These are phyloP conservation scores for Dactylellina haptotyla DNA, from an alignment of 2,329 filamentous ascomycete genomes.

Conservation along the genomic window DNA sequence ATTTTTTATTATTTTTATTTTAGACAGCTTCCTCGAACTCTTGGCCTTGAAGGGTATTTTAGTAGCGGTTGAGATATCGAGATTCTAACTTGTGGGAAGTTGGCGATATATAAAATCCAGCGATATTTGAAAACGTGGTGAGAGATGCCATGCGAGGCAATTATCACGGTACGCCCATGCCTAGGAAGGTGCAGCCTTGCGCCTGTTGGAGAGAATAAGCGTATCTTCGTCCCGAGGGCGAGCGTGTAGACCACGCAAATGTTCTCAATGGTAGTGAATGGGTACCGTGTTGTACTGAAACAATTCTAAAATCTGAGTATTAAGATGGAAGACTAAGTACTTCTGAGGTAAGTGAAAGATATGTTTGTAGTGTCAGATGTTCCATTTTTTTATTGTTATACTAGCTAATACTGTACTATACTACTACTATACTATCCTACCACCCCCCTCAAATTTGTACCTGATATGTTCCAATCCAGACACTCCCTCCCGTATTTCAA, in stretches of 20 bases:
- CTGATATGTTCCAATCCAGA: conserved; percentile 3
- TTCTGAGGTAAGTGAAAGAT: neutral
- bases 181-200: neutral
- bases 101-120: neutral
- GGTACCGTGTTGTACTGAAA: no score
- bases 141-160: no score
- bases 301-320: no score
- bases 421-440: conserved; percentile 26
- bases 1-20: conserved; percentile 2
- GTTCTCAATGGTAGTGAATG: no score
- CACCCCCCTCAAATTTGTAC: neutral
- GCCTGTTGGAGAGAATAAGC: neutral
- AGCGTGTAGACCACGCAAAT: no score
- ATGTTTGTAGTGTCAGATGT: neutral
- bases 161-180: no score
- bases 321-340: no score
- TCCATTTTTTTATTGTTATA: conserved; percentile 28
- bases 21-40: neutral
- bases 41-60: no score
- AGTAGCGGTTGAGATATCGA: no score
- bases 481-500: neutral
- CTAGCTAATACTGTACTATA: conserved; percentile 43
- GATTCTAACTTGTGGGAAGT: no score
- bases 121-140: neutral
- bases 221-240: neutral